Conservation (phyloP, 495 filamentous ascomycete genomes). For the Collariella sp. region DNA sequence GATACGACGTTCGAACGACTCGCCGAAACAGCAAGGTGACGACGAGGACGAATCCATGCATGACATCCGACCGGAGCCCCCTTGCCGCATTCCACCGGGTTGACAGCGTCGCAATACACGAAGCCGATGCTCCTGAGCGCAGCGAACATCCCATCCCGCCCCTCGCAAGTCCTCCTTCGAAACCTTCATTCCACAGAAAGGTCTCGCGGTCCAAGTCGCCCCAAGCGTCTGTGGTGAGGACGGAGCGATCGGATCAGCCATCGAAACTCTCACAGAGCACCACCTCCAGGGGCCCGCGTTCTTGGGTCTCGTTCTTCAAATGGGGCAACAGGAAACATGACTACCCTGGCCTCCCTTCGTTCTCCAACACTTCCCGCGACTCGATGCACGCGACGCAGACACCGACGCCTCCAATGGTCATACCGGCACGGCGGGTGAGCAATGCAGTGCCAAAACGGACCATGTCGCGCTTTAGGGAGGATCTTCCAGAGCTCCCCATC, state of each 20-base stretch:
- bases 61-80: slow-evolving; percentile 15
- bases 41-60: slow-evolving; percentile 8
- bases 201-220: slow-evolving; percentile 37
- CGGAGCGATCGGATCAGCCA: slow-evolving; percentile 29
- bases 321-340: slow-evolving; percentile 52
- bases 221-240: slow-evolving; percentile 23
- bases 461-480: slow-evolving; percentile 87
- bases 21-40: slow-evolving; percentile 16
- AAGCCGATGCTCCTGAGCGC: slow-evolving; percentile 1
- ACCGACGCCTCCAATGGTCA: slow-evolving; percentile 24
- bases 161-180: slow-evolving; percentile 17
- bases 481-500: slow-evolving; percentile 74
- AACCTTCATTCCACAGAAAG: slow-evolving; percentile 27
- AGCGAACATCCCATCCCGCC: slow-evolving; percentile 5
- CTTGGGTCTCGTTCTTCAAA: slow-evolving; percentile 68
- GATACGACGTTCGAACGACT: slow-evolving; percentile 25
- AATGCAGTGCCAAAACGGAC: slow-evolving; percentile 55
- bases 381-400: slow-evolving; percentile 44
- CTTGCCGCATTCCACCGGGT: slow-evolving; percentile 32
- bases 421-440: slow-evolving; percentile 32
- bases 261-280: slow-evolving; percentile 35
- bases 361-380: slow-evolving; percentile 82
- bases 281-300: slow-evolving; percentile 32
- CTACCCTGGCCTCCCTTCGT: slow-evolving; percentile 50
- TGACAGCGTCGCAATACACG: slow-evolving; percentile 21